Evolutionary conservation across 306 rosid genomes (phyloP).

Genomic region (Castanea crenata): DNA sequence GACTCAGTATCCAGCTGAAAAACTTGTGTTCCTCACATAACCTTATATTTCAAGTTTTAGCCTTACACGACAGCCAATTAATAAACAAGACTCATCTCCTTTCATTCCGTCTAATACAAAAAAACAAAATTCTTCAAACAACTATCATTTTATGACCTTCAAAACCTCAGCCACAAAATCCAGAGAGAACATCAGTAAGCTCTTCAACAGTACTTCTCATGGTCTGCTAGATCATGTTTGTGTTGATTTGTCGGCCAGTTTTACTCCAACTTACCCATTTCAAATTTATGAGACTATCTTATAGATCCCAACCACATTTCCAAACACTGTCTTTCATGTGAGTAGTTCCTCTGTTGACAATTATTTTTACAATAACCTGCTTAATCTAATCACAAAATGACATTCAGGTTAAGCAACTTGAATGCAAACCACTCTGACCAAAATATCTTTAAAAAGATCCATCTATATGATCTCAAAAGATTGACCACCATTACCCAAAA

Average conservation of each 20-base stretch:
- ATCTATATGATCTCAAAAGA: conserved; percentile 46
- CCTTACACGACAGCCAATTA: conserved; percentile 16
- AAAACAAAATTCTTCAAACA: conserved; percentile 13
- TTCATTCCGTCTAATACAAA: conserved; percentile 13
- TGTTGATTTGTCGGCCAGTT: conserved; percentile 17
- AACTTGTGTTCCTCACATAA: conserved; percentile 7
- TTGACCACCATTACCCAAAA: conserved; percentile 48
- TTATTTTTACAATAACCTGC: conserved; percentile 31
- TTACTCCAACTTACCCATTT: conserved; percentile 25
- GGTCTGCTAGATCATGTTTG: conserved; percentile 7
- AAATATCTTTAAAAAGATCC: conserved; percentile 39
- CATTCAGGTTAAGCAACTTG: conserved; percentile 36
- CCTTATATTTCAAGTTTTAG: conserved; percentile 17
- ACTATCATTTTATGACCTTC: conserved; percentile 14
- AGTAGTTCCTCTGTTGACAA: conserved; percentile 28
- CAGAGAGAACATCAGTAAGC: conserved; percentile 22
- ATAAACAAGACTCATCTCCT: conserved; percentile 9
- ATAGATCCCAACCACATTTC: conserved; percentile 24
- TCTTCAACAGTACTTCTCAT: conserved; percentile 13
- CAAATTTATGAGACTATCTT: conserved; percentile 7
- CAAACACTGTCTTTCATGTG: conserved; percentile 28
- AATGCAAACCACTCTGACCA: conserved; percentile 42
- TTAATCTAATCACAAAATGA: conserved; percentile 40
- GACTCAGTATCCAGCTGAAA: not conserved
- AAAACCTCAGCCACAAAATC: conserved; percentile 29